A percentile compares a stretch with the other conserved stretches of the same genome.
These are phyloP conservation scores for Cryptococcus sp. DNA, from an alignment of 1,284 basidiomycete genomes.

Conservation along the genomic window DNA sequence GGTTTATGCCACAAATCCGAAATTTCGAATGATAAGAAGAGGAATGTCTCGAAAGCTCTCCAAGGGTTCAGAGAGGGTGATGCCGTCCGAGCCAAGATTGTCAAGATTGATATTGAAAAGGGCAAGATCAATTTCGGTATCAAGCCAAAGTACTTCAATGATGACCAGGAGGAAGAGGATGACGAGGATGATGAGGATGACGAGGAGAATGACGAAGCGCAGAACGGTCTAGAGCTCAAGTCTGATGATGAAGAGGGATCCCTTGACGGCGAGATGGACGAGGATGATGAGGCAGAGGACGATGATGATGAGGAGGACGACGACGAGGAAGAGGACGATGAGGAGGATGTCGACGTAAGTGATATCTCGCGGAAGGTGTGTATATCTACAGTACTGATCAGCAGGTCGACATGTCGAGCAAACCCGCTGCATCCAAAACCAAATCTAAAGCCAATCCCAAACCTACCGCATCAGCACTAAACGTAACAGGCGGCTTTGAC, in stretches of 20 bases:
- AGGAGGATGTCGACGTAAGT: conserved; percentile 18
- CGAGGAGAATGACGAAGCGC: conserved; percentile 32
- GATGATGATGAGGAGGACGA: conserved; percentile 20
- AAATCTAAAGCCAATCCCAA: conserved; percentile 17
- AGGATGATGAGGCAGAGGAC: conserved; percentile 18
- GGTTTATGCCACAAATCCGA: conserved; percentile 94
- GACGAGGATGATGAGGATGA: conserved; percentile 35
- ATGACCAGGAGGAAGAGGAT: conserved; percentile 39
- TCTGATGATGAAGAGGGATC: conserved; percentile 48
- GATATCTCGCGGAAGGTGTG: too few relatives aligned
- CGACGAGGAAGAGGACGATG: conserved; percentile 22
- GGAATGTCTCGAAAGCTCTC: conserved; percentile 70
- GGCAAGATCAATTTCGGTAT: conserved; percentile 79
- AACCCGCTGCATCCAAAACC: conserved; percentile 9
- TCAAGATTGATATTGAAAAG: conserved; percentile 68
- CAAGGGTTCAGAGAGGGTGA: conserved; percentile 83
- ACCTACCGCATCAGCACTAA: conserved; percentile 37
- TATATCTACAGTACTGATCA: too few relatives aligned
- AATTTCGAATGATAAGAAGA: conserved; percentile 77
- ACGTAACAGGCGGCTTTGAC: conserved; percentile 52
- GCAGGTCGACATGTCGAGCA: not conserved
- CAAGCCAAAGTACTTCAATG: conserved; percentile 79
- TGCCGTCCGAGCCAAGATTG: conserved; percentile 72
- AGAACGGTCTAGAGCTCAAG: conserved; percentile 33
- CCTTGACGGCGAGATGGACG: conserved; percentile 54